phyloP scores from a whole-genome alignment of 148 eudicot species.

The Euryodendron excelsum region DNA sequence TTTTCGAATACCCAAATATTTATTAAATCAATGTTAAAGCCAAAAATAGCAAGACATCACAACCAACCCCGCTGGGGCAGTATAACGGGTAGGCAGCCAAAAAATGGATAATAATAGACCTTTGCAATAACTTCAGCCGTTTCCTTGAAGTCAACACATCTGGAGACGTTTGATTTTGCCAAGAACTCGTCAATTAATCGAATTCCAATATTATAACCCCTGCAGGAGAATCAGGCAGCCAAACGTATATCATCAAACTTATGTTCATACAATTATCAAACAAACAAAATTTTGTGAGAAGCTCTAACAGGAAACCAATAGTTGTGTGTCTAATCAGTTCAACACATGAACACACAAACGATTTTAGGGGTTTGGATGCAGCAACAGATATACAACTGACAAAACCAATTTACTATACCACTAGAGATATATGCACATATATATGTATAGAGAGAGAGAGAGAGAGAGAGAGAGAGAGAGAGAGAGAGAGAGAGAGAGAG shows the following conservation, averaged over 20 bases:
- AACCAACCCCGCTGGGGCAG: too few relatives aligned
- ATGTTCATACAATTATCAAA: conserved; percentile 2
- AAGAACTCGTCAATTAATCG: conserved; percentile 89
- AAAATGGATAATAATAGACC: conserved; percentile 34
- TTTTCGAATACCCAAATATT: too few relatives aligned
- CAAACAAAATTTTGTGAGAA: not conserved
- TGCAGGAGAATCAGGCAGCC: conserved; percentile 27
- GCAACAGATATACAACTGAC: too few relatives aligned
- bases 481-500: not conserved
- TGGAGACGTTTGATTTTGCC: conserved; percentile 88
- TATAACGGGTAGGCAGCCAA: not conserved
- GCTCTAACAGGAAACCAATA: not conserved
- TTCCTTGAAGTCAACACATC: conserved; percentile 95
- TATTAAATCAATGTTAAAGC: too few relatives aligned
- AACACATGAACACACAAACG: not conserved
- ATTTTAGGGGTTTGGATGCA: too few relatives aligned
- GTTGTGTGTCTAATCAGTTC: not conserved
- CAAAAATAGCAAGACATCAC: too few relatives aligned
- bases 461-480: not conserved
- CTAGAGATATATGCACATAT: too few relatives aligned
- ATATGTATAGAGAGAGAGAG: not conserved
- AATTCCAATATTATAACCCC: conserved; percentile 97
- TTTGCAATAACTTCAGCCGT: conserved; percentile 98
- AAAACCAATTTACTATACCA: too few relatives aligned
- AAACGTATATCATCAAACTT: conserved; percentile 10